Evolutionary conservation across 164 flowering plant species (phyloP).

Genomic region (Tetrastigma voinierianum): DNA sequence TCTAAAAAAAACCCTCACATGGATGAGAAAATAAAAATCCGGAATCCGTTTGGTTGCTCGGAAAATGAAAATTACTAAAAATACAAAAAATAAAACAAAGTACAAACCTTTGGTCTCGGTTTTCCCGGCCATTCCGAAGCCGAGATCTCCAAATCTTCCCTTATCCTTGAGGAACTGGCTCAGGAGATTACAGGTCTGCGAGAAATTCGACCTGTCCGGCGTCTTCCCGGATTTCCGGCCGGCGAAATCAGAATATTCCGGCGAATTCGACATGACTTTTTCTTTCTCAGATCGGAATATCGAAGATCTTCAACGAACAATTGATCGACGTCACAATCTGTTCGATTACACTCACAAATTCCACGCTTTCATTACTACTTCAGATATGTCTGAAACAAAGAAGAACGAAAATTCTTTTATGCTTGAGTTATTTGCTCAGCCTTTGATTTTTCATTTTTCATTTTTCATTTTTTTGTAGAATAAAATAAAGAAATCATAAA

Average conservation of each 20-base stretch:
- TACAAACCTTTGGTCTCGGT: constrained; percentile 24
- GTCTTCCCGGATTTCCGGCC: constrained; percentile 20
- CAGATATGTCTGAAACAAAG: no score
- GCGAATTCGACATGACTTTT: constrained; percentile 7
- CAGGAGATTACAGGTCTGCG: constrained; percentile 35
- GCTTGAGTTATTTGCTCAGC: not conserved
- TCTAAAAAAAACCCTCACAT: no score
- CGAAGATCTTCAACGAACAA: not conserved
- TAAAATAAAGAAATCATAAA: not conserved
- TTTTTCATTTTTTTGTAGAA: not conserved
- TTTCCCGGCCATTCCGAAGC: constrained; percentile 19
- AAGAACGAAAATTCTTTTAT: no score
- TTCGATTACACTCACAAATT: no score
- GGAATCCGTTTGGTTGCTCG: not conserved
- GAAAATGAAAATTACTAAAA: not conserved
- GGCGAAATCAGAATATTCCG: not conserved
- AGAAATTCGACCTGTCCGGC: constrained; percentile 34
- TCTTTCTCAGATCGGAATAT: not conserved
- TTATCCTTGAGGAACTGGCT: constrained; percentile 42
- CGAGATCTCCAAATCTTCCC: constrained; percentile 25
- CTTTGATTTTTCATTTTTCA: not conserved
- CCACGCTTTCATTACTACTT: no score
- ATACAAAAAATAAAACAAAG: not conserved
- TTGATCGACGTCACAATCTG: no score
- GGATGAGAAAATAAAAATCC: no score